Percentiles rank a stretch among this genome's conserved stretches.
phyloP scores from a whole-genome alignment of 306 rosid genomes.

The Oemleria cerasiformis region DNA sequence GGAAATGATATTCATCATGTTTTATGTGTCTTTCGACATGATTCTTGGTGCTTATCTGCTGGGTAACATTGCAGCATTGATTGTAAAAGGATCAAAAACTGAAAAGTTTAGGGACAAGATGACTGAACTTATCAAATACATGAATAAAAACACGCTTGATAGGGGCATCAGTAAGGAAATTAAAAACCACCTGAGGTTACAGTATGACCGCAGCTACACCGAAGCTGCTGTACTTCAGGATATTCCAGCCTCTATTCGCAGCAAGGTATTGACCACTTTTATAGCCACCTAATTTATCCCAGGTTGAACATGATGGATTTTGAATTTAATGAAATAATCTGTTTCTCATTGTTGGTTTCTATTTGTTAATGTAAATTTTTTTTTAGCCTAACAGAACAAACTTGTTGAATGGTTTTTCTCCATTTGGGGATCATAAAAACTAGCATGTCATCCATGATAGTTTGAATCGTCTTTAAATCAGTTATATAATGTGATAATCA shows the following conservation, averaged over 20 bases:
- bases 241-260: constrained; percentile 51
- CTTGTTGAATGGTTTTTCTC: not conserved
- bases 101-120: constrained; percentile 63
- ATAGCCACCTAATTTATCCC: not conserved
- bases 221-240: constrained; percentile 47
- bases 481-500: not conserved
- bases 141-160: constrained; percentile 46
- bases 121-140: constrained; percentile 48
- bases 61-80: constrained; percentile 61
- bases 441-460: not conserved
- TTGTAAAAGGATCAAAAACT: constrained; percentile 65
- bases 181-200: constrained; percentile 47
- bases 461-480: not conserved
- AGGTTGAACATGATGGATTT: not conserved
- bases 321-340: not conserved
- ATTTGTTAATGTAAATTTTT: not conserved
- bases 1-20: constrained; percentile 71
- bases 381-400: not conserved
- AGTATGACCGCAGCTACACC: constrained; percentile 44
- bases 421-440: not conserved
- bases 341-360: not conserved
- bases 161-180: constrained; percentile 31
- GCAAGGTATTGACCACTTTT: constrained; percentile 35
- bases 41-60: constrained; percentile 63
- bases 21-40: constrained; percentile 66